Evolutionary conservation across 768 basidiomycete genomes (phyloP), one percentile per base, ranked within the genome.

Genomic region (Auricularia heimuer): DNA sequence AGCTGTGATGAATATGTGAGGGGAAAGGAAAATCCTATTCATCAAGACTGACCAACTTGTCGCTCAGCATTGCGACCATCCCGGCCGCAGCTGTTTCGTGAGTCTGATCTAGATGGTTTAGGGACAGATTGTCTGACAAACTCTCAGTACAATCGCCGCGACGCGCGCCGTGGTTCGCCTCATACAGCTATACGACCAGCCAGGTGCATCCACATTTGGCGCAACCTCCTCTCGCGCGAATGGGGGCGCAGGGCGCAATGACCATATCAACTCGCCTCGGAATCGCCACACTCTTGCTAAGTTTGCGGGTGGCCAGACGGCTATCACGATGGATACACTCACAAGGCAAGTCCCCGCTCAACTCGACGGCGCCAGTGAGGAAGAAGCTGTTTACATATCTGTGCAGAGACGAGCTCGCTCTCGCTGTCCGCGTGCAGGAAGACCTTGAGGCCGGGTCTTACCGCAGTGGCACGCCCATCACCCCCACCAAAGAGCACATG

Each of bases 1-100:
- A 60, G 56, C 56, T 35, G 56, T 60, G 10, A 60, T 60, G 56
- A 60, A 60, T 29, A 60, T 60, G 56, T 60, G 34, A 24, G 56
- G 11, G 24, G 6, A 14, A 29, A 21, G 29, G 1, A 29, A 60
- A 4, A 10, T 24, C 29, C 24, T 29, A 6, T 60, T 18, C 10
- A 8, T 35, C 24, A 8, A 12, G 6, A 8, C 33, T 60, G 4
- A 60, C 12, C 56, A 16, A 4, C 14, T 29, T 7, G 14, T 35
- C 6, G 1, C 33, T 14, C 56, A 60, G 56, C 8, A 60, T 60
- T 18, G 56, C 56, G 7, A 60, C 34, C 4, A 29, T 60, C 6
- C 56, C 56, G 11, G 56, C 56, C 6, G 56, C 56, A 14, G 34
- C 56, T 35, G 56, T 60, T 12, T 60, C 56, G 56, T 33, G 18